Base-by-base conservation (phyloP, 2,329 filamentous ascomycete species). In the Xylariaceae sp. region DNA sequence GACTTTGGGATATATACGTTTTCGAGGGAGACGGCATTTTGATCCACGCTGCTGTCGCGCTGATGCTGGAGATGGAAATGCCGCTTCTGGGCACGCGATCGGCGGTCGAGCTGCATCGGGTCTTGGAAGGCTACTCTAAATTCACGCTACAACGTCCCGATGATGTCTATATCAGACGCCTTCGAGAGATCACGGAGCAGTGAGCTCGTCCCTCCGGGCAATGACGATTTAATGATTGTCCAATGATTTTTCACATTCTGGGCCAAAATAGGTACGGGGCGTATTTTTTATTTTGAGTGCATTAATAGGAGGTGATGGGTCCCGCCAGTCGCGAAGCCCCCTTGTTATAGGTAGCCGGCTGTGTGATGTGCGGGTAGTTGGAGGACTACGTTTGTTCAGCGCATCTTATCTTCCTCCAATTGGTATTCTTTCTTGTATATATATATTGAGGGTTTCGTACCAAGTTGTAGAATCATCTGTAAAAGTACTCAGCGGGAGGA, bases 1-100 rank as follows among this genome's bases (percentile, higher is more conserved):
- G 90, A 1, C 74, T 94, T 10, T 93, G 89, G 88, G 90, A 95
- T 64, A 84, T 93, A 0, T 91, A 90, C 65, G 85, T 89, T 2
- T 91, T 95, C 64, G 90, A 95, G 70, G 89, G 89, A 30, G 90
- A 95, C 64, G 78, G 82, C 1, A 78, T 89, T 1, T 76, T 92
- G 0, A 82, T 93, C 5, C 78, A 89, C 0, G 88, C 88, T 1
- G 88, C 84, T 0, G 86, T 92, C 0, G 90, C 87, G 0, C 76
- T 89, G 15, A 72, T 94, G 17, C 66, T 82, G 4, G 75, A 77
- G 35, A 76, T 75, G 15, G 82, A 85, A 67, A 81, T 81, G 73
- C 69, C 75, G 1, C 72, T 85, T 2, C 75, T 85, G 0, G 75
- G 77, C 7, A 74, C 78, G 9, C 76, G 75, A 64, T 78, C 73